A percentile compares a stretch with the other conserved stretches of the same genome.
These are phyloP conservation scores for Berberis vulgaris DNA, from an alignment of 164 flowering plant species.

Conservation along the genomic window DNA sequence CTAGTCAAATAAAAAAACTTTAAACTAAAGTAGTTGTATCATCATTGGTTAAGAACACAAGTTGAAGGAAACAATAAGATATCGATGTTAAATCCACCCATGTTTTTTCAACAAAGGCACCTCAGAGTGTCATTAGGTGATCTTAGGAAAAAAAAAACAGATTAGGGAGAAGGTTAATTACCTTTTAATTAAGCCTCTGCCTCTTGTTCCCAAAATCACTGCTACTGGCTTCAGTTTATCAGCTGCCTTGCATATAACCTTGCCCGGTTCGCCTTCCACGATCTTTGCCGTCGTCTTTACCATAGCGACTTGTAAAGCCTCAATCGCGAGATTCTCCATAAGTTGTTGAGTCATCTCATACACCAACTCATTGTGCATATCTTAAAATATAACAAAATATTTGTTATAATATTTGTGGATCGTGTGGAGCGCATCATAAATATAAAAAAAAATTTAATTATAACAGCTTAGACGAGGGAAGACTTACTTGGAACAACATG, in stretches of 20 bases:
- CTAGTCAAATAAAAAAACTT: too few species aligned
- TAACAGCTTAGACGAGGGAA: too few species aligned
- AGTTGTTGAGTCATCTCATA: slow-evolving; percentile 45
- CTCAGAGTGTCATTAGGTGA: too few species aligned
- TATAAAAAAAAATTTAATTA: too few species aligned
- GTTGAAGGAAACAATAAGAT: too few species aligned
- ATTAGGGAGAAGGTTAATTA: slow-evolving; percentile 2
- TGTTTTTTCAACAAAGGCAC: too few species aligned
- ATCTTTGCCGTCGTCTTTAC: slow-evolving; percentile 63
- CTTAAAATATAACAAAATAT: slow-evolving; percentile 15
- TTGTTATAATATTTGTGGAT: too few species aligned
- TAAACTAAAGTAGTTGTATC: too few species aligned
- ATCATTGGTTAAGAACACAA: too few species aligned
- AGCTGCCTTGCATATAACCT: slow-evolving; percentile 84
- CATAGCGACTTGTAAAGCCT: slow-evolving; percentile 77
- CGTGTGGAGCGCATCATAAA: too few species aligned
- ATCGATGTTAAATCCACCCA: too few species aligned
- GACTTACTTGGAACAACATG: slow-evolving; percentile 65
- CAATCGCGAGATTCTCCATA: slow-evolving; percentile 76
- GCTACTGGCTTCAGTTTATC: slow-evolving; percentile 79
- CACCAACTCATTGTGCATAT: slow-evolving; percentile 45
- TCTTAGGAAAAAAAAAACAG: neutral
- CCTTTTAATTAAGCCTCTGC: slow-evolving; percentile 76
- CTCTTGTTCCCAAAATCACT: slow-evolving; percentile 83
- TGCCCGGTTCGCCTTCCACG: slow-evolving; percentile 84